Evolutionary conservation across 2,329 filamentous ascomycete genomes (phyloP).

Genomic region (Diplodia mutila): DNA sequence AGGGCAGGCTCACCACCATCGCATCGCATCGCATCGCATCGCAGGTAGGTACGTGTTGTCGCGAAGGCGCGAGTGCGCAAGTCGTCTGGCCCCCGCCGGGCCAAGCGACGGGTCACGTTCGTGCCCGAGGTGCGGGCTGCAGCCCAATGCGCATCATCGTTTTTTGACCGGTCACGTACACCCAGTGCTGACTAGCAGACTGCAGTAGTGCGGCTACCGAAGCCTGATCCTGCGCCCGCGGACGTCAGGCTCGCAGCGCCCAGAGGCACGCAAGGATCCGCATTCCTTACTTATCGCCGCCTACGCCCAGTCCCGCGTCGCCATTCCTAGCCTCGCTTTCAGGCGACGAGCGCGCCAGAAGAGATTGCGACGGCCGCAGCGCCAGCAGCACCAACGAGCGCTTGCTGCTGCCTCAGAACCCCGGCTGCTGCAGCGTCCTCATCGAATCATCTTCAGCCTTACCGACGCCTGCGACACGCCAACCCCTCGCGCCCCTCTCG

Average conservation of each 20-base stretch:
- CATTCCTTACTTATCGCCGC: conserved; percentile 25
- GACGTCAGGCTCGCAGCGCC: conserved; percentile 13
- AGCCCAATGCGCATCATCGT: conserved; percentile 25
- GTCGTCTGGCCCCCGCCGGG: not conserved
- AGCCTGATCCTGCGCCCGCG: conserved; percentile 10
- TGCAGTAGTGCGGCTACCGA: conserved; percentile 25
- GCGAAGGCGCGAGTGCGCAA: not conserved
- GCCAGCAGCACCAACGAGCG: conserved; percentile 20
- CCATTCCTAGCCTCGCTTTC: conserved; percentile 20
- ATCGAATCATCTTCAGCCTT: conserved; percentile 25
- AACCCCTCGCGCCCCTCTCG: not conserved
- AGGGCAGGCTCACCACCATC: not conserved
- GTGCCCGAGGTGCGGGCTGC: conserved; percentile 16
- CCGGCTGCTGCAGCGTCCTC: conserved; percentile 4
- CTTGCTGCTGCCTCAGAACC: conserved; percentile 8
- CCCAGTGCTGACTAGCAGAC: conserved; percentile 24
- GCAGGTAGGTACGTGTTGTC: conserved; percentile 11
- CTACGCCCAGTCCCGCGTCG: not conserved
- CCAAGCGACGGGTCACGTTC: not conserved
- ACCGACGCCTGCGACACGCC: conserved; percentile 23
- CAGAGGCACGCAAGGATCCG: conserved; percentile 9
- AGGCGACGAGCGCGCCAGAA: conserved; percentile 19
- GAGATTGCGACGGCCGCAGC: conserved; percentile 21
- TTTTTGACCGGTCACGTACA: conserved; percentile 21
- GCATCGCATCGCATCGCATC: not conserved